Evolutionary conservation across 2,329 filamentous ascomycete genomes (phyloP).

Genomic region (Coniochaeta pulveracea): DNA sequence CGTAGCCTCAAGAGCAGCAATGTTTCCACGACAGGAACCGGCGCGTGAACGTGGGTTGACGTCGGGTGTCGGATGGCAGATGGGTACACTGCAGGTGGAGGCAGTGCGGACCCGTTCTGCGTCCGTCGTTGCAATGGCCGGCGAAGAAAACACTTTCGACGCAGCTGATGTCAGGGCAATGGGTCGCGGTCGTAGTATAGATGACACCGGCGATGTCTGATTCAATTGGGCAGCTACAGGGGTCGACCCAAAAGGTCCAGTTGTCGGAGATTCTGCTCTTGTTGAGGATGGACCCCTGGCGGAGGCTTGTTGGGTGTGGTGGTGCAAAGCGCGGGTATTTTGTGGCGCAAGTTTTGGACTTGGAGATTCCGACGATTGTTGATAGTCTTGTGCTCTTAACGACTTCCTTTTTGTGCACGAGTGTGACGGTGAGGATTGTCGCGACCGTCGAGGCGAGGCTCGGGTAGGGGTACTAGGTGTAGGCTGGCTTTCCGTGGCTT

Average conservation of each 20-base stretch:
- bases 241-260: too few species aligned
- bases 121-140: conserved; percentile 21
- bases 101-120: conserved; percentile 30
- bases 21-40: conserved; percentile 52
- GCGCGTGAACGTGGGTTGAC: conserved; percentile 48
- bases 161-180: too few species aligned
- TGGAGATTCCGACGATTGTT: not conserved
- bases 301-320: conserved; percentile 3
- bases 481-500: too few species aligned
- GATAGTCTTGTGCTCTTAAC: too few species aligned
- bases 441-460: conserved; percentile 2
- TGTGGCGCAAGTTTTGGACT: conserved; percentile 3
- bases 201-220: conserved; percentile 7
- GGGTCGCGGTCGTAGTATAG: conserved; percentile 6
- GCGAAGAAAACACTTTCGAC: too few species aligned
- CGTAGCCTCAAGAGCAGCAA: conserved; percentile 63
- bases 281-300: not conserved
- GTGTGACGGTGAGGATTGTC: not conserved
- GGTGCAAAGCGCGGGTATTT: not conserved
- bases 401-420: too few species aligned
- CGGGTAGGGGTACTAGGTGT: too few species aligned
- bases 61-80: conserved; percentile 52
- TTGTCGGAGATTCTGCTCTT: not conserved
- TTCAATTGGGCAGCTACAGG: too few species aligned
- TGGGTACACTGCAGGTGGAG: conserved; percentile 29